Evolutionary conservation across 345 rosid genomes (phyloP).

Genomic region (Acer saccharum): DNA sequence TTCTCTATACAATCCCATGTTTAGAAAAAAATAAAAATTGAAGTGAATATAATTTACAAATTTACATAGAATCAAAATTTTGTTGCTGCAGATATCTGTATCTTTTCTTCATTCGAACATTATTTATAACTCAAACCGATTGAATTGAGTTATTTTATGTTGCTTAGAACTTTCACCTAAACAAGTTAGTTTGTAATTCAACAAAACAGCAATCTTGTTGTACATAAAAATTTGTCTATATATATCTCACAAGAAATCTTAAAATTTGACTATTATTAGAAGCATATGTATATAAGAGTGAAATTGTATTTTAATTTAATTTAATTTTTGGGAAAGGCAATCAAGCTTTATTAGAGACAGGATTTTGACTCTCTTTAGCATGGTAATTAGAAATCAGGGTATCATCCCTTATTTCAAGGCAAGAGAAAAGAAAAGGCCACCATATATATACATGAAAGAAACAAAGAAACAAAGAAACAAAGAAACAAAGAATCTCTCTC

Average conservation of each 20-base stretch:
- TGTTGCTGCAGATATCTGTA: too few species aligned
- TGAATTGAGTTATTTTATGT: not conserved
- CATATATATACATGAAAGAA: too few species aligned
- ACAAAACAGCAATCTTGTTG: not conserved
- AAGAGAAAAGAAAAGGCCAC: not conserved
- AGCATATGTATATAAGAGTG: not conserved
- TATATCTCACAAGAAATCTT: too few species aligned
- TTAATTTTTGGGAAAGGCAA: constrained; percentile 7
- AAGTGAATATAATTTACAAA: too few species aligned
- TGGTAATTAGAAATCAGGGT: too few species aligned
- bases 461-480: not conserved
- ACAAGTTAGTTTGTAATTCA: not conserved
- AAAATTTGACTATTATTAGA: too few species aligned
- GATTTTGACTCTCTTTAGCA: constrained; percentile 2
- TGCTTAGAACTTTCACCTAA: not conserved
- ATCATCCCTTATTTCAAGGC: not conserved
- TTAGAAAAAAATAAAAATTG: too few species aligned
- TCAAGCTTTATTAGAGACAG: not conserved
- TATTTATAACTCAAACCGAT: not conserved
- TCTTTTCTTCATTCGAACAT: too few species aligned
- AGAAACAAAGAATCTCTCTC: too few species aligned
- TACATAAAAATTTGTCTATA: too few species aligned
- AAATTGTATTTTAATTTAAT: not conserved
- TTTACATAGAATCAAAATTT: too few species aligned
- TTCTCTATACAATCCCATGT: too few species aligned